phyloP scores from a whole-genome alignment of 345 rosid genomes.

The Sapria himalayana region DNA sequence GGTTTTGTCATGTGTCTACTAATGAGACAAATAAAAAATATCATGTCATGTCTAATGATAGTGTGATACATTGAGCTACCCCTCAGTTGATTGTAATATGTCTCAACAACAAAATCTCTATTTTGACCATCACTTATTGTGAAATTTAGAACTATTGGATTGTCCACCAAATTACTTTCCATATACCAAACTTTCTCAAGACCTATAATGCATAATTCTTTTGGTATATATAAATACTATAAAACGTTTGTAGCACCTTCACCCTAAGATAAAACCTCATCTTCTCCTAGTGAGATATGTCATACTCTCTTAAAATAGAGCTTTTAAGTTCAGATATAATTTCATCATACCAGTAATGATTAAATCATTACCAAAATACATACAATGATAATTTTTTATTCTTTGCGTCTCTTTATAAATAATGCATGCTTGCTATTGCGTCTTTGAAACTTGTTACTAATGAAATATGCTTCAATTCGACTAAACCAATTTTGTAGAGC shows the following conservation, averaged over 20 bases:
- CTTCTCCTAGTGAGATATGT: not conserved
- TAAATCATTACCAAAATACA: not conserved
- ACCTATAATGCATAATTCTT: not conserved
- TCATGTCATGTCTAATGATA: not conserved
- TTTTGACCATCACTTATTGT: not conserved
- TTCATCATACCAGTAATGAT: not conserved
- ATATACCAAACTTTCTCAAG: not conserved
- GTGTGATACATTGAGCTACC: conserved; percentile 1
- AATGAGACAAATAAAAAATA: not conserved
- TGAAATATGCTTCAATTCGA: not conserved
- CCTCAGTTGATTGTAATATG: not conserved
- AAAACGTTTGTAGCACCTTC: not conserved
- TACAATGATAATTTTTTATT: not conserved
- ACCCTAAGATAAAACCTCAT: not conserved
- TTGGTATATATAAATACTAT: not conserved
- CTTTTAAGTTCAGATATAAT: conserved; percentile 1
- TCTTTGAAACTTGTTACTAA: not conserved
- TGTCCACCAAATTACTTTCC: not conserved
- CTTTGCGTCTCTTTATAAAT: not conserved
- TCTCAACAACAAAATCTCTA: not conserved
- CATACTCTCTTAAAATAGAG: not conserved
- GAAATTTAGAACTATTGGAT: not conserved
- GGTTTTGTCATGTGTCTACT: not conserved
- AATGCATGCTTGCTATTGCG: not conserved
- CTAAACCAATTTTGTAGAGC: not conserved